Evolutionary conservation across 1,284 basidiomycete genomes (phyloP).

Genomic region (Agroathelia rolfsii): DNA sequence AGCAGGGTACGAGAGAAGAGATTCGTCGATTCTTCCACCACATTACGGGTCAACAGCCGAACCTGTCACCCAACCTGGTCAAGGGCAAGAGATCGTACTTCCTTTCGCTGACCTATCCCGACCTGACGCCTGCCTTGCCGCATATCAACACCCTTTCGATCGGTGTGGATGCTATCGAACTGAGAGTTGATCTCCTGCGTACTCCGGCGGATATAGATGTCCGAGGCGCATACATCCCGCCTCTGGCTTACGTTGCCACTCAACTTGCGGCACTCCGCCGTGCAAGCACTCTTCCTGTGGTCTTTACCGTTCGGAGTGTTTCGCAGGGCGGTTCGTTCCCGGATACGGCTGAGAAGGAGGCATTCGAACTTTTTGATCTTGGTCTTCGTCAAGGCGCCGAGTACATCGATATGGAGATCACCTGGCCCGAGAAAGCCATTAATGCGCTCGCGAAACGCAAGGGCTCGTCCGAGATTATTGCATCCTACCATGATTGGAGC

Average conservation of each 20-base stretch:
- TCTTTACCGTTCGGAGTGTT: constrained; percentile 85
- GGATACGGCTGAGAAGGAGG: constrained; percentile 64
- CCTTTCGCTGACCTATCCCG: constrained; percentile 87
- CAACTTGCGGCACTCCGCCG: constrained; percentile 80
- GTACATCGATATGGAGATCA: constrained; percentile 89
- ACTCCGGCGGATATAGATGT: constrained; percentile 34
- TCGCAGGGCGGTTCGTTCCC: constrained; percentile 92
- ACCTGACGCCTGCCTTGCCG: constrained; percentile 64
- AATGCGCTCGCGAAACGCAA: constrained; percentile 54
- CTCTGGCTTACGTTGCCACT: constrained; percentile 64
- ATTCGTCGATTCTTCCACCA: constrained; percentile 83
- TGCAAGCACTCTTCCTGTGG: constrained; percentile 74
- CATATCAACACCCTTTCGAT: constrained; percentile 65
- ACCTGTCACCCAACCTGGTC: constrained; percentile 51
- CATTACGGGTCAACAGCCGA: constrained; percentile 67
- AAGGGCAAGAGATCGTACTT: constrained; percentile 73
- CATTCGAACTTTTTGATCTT: constrained; percentile 70
- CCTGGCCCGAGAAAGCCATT: constrained; percentile 58
- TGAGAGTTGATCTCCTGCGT: constrained; percentile 86
- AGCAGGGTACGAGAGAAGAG: constrained; percentile 29
- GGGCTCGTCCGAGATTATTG: constrained; percentile 74
- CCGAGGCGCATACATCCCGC: constrained; percentile 44
- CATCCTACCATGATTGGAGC: constrained; percentile 92
- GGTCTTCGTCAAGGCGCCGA: constrained; percentile 83
- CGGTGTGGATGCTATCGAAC: constrained; percentile 90